Base-by-base conservation (phyloP, 257 asterid genomes). In the Nicotiana paniculata region DNA sequence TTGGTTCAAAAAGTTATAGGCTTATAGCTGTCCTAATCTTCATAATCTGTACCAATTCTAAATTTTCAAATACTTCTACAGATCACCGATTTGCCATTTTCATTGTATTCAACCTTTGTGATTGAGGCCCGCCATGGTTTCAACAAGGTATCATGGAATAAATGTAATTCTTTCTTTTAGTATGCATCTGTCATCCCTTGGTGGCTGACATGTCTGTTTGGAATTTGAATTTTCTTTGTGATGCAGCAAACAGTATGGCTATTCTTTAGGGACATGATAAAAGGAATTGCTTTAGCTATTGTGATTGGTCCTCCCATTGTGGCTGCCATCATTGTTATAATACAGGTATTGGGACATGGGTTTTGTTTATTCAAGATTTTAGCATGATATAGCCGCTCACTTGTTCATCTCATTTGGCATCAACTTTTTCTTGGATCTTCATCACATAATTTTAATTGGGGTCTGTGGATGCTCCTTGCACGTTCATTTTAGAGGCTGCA, bases 61-160 rank as follows among this genome's bases (percentile, higher is more conserved):
- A 51, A 53, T 70, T 80, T 81, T 85, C 63, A 77, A 77, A 62
- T 77, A 32, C 72, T 51, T 70, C 6, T 84, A 89, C 97, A 96
- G 99, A 89, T 96, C 82, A 94, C 97, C 16, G 99, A 96, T 83
- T 88, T 96, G 86, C 99, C 99, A 12, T 96, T 94, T 88, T 92
- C 99, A 30, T 79, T 96, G 83, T 96, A 90, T 90, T 96, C 99
- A 78, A 96, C 98, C 58, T 96, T 96, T 88, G 95, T 96, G 85
- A 96, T 96, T 85, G 99, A 96, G 90, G 89, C 91, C 18, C 97
- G 97, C 85, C 98, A 96, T 87, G 99, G 99, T 82, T 96, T 96
- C 87, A 90, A 91, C 89, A 92, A 92, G 93, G 97, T 92, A 80
- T 81, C 39, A 7, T 51, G 77, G 61, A 48, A 67, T 37, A 9